A percentile compares a stretch with the other conserved stretches of the same genome.
Evolutionary conservation across 2,329 filamentous ascomycete genomes (phyloP).

Genomic region (Grosmannia clavigera): DNA sequence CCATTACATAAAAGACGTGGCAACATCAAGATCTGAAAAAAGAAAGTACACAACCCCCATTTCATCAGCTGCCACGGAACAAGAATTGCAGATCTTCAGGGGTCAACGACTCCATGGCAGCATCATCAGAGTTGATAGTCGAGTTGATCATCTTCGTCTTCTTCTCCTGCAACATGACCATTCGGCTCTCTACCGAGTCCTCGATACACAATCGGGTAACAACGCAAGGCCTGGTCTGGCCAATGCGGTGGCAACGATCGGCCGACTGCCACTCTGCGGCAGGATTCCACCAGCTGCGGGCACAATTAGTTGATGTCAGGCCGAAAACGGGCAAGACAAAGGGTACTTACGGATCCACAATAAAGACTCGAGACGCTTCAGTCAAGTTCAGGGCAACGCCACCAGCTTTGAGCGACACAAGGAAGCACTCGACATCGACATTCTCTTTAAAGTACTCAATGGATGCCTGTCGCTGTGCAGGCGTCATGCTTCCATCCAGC

Average conservation of each 20-base stretch:
- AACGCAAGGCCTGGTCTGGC: constrained; percentile 83
- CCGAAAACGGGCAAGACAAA: neutral
- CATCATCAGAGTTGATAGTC: constrained; percentile 86
- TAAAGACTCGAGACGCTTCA: constrained; percentile 89
- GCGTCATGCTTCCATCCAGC: constrained; percentile 96
- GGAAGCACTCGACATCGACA: constrained; percentile 84
- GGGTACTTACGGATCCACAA: constrained; percentile 74
- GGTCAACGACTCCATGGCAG: constrained; percentile 81
- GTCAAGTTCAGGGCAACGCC: constrained; percentile 93
- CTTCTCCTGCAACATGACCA: constrained; percentile 94
- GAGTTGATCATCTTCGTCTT: constrained; percentile 97
- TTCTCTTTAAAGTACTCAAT: constrained; percentile 98
- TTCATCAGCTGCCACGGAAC: constrained; percentile 55
- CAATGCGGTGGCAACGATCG: constrained; percentile 87
- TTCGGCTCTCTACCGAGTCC: constrained; percentile 90
- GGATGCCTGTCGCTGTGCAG: constrained; percentile 79
- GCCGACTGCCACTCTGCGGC: constrained; percentile 98
- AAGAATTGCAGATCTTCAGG: constrained; percentile 92
- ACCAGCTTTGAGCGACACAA: constrained; percentile 91
- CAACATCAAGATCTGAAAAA: neutral
- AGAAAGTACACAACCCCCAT: neutral
- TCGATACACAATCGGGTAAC: constrained; percentile 94
- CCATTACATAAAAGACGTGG: neutral
- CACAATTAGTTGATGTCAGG: constrained; percentile 14
- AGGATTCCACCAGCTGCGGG: constrained; percentile 92